Conservation (phyloP, 2,329 filamentous ascomycete genomes). For the Rosellinia necatrix region DNA sequence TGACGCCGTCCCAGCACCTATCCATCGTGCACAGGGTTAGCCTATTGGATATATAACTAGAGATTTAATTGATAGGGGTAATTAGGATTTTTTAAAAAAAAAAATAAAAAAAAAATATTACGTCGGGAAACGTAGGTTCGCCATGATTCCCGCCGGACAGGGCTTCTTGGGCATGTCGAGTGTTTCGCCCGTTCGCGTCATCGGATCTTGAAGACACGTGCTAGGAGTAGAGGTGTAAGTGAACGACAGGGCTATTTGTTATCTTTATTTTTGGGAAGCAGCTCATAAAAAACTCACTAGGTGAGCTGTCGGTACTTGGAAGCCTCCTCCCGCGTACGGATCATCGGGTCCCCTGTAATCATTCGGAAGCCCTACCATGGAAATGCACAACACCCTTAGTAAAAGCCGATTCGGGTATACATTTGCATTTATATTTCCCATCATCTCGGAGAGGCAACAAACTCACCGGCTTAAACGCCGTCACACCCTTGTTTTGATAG, state of each 20-base stretch:
- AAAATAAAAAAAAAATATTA: conserved; percentile 10
- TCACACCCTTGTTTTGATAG: conserved; percentile 43
- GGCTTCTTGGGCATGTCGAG: conserved; percentile 44
- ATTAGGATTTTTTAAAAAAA: not conserved
- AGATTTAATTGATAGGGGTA: not conserved
- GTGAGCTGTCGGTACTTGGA: conserved; percentile 45
- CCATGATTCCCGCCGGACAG: conserved; percentile 44
- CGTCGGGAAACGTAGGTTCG: conserved; percentile 52
- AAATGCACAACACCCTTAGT: no score
- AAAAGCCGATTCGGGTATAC: no score
- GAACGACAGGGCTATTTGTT: not conserved
- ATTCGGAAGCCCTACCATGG: conserved; percentile 49
- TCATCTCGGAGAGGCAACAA: no score
- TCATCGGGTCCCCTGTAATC: conserved; percentile 46
- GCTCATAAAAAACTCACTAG: not conserved
- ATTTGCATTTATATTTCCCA: no score
- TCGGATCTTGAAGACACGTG: conserved; percentile 46
- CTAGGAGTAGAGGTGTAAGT: conserved; percentile 18
- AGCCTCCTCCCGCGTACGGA: conserved; percentile 41
- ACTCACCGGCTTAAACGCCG: conserved; percentile 47
- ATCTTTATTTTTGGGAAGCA: not conserved
- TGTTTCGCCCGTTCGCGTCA: conserved; percentile 45
- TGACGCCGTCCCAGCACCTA: conserved; percentile 56
- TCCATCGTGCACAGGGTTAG: not conserved
- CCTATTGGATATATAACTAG: no score